Evolutionary conservation across 2,329 filamentous ascomycete genomes (phyloP).

Genomic region (Sclerotinia subarctica): DNA sequence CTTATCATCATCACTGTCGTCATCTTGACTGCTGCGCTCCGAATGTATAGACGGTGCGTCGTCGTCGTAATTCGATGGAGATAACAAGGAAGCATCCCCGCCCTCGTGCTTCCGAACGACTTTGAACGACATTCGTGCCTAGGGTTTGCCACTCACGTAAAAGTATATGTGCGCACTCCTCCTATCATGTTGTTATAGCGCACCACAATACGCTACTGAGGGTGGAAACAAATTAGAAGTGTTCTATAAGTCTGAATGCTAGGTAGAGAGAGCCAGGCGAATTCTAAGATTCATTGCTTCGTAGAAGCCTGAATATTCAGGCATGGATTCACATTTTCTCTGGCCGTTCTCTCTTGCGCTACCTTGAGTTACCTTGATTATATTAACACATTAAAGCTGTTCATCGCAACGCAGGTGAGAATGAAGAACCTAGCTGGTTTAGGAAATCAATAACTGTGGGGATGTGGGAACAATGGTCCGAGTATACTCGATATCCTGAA

Average conservation of each 20-base stretch:
- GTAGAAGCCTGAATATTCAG: slow-evolving; percentile 1
- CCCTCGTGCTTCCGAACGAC: slow-evolving; percentile 4
- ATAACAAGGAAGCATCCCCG: slow-evolving; percentile 33
- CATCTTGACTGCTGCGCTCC: slow-evolving; percentile 65
- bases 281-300: neutral
- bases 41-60: slow-evolving; percentile 66
- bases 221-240: neutral
- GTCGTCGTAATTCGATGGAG: slow-evolving; percentile 35
- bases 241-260: neutral
- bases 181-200: neutral
- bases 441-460: neutral
- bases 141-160: neutral
- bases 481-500: neutral
- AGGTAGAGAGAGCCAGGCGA: neutral
- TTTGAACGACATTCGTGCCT: slow-evolving; percentile 22
- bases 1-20: slow-evolving; percentile 73
- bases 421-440: neutral
- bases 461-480: neutral
- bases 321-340: neutral
- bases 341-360: neutral
- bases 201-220: neutral
- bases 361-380: neutral
- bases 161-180: neutral
- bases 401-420: neutral
- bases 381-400: neutral